phyloP scores from a whole-genome alignment of 2,329 filamentous ascomycete genomes.

The Ophiostoma sp. region DNA sequence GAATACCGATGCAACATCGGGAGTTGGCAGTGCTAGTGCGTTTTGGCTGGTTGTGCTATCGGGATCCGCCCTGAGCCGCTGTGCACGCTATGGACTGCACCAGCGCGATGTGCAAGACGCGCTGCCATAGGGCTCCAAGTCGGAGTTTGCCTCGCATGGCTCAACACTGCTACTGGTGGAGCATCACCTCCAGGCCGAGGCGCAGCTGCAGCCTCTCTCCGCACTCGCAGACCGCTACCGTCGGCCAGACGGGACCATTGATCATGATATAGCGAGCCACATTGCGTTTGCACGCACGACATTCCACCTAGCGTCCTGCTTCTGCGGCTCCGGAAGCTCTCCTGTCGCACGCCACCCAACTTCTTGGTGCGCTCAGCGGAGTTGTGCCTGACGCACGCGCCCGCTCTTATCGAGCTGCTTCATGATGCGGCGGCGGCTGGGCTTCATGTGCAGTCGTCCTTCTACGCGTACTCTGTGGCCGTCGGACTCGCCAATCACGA shows the following conservation, averaged over 20 bases:
- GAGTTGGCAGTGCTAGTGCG: not conserved
- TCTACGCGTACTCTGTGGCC: not conserved
- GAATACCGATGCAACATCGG: not conserved
- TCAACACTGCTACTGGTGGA: not conserved
- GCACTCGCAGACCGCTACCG: not conserved
- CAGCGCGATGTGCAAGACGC: not conserved
- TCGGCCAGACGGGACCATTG: not conserved
- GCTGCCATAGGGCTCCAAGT: slow-evolving; percentile 1
- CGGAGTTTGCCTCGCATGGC: not conserved
- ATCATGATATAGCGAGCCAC: not conserved
- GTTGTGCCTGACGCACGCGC: not conserved
- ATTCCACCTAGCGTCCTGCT: not conserved
- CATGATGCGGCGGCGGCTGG: not conserved
- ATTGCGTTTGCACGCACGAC: not conserved
- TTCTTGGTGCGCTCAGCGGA: not conserved
- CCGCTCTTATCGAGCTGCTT: not conserved
- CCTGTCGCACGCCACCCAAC: not conserved
- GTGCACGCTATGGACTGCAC: not conserved
- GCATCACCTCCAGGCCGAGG: not conserved
- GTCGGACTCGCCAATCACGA: not conserved
- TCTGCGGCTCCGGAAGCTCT: not conserved
- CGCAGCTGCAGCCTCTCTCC: not conserved
- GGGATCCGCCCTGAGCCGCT: not conserved
- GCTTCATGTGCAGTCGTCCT: not conserved
- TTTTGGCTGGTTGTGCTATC: not conserved